Evolutionary conservation across 176 grass and related monocot species (phyloP).

Genomic region (Phyllostachys edulis): DNA sequence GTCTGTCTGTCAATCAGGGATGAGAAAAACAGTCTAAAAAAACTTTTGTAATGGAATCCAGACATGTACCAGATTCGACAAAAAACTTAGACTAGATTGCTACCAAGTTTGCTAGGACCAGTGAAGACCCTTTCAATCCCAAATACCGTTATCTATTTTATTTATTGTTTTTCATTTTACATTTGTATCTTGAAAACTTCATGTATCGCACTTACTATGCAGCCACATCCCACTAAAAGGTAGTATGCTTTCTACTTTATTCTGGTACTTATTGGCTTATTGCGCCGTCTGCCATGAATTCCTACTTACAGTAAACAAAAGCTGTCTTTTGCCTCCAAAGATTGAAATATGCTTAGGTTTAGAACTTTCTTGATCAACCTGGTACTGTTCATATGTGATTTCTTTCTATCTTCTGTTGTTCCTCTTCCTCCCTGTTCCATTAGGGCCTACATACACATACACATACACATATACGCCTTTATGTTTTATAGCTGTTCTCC

Average conservation of each 20-base stretch:
- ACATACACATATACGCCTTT: neutral
- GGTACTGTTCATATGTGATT: neutral
- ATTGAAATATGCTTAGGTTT: neutral
- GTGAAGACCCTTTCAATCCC: neutral
- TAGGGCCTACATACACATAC: neutral
- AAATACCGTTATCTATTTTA: neutral
- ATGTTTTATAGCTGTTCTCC: neutral
- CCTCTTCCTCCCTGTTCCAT: neutral
- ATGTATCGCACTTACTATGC: neutral
- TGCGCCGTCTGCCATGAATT: neutral
- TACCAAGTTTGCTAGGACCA: neutral
- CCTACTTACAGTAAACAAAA: neutral
- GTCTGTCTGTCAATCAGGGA: neutral
- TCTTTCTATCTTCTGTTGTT: neutral
- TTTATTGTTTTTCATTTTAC: neutral
- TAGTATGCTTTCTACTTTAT: neutral
- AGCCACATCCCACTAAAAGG: neutral
- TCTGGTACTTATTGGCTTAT: neutral
- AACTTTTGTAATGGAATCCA: constrained; percentile 5
- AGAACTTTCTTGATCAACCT: neutral
- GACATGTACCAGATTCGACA: neutral
- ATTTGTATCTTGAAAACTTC: neutral
- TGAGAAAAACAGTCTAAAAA: neutral
- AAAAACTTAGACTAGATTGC: neutral
- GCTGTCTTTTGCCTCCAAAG: neutral